These are phyloP conservation scores for Coniella lustricola DNA, from an alignment of 2,329 filamentous ascomycete genomes.

Conservation along the genomic window DNA sequence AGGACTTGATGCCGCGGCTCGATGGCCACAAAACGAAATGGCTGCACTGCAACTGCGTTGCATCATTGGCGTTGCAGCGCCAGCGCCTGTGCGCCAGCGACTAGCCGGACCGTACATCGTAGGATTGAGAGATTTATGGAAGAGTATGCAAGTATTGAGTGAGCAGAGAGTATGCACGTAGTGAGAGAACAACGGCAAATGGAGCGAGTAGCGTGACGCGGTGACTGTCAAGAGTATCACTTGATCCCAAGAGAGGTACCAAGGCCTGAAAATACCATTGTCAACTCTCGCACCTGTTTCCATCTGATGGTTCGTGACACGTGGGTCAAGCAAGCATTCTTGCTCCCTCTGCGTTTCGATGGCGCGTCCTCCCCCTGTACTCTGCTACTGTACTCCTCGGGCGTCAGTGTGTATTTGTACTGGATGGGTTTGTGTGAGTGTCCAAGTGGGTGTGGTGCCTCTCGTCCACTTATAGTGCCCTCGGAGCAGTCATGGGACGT, in stretches of 20 bases:
- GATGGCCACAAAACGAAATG: background rate
- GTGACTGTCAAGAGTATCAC: no score
- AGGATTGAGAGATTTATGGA: no score
- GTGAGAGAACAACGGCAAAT: no score
- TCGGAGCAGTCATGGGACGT: background rate
- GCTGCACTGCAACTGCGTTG: slow-evolving; percentile 7
- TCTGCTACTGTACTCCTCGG: background rate
- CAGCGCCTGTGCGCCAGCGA: background rate
- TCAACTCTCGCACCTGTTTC: background rate
- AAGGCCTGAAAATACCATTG: no score
- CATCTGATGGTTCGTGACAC: background rate
- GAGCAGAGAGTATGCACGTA: no score
- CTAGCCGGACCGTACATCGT: no score
- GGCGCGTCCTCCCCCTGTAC: background rate
- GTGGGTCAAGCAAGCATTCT: no score
- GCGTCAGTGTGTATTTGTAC: background rate
- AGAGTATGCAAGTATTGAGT: no score
- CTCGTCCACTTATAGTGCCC: background rate
- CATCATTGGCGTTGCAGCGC: slow-evolving; percentile 11
- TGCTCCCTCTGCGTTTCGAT: background rate
- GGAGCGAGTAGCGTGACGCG: no score
- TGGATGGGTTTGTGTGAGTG: background rate
- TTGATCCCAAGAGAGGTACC: no score
- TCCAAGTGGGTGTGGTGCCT: background rate
- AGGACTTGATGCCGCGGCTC: no score